Base-by-base conservation (phyloP, 129 eudicot species). In the Mikania micrantha region DNA sequence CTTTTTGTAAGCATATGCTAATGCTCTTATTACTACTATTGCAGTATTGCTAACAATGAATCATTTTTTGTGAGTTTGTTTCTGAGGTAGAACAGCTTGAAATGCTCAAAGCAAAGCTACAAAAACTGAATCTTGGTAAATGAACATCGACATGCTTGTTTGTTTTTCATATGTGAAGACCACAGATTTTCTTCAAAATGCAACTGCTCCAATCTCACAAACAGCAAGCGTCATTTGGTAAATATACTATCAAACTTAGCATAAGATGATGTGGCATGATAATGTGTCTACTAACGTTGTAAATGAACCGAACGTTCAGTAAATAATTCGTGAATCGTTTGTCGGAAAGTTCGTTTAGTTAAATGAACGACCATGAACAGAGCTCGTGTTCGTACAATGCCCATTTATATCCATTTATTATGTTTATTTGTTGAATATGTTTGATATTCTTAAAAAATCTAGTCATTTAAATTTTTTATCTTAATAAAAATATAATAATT, bases 51-150 rank as follows among this genome's bases (percentile, higher is more conserved):
- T 49, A 50, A 64, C 44, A 38, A 0, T 72, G 17, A 19, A 22
- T 29, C 4, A 11, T 32, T 15, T 41, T 5, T 53, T 44, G 34
- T 19, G n/a, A n/a, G 31, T 27, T 34, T 13, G 29, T 35, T 24
- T 64, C 2, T 70, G 81, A 63, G 47, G 32, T 85, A 89, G 96
- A 79, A 62, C 82, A 83, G 77, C 82, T 84, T 58, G 90, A 87
- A 6, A 16, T 41, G 0, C 80, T 82, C 59, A 87, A 81, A 74
- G 87, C 80, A 7, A 84, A 70, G 76, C 65, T 89, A 57, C 84
- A 81, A 60, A 81, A 74, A 78, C 32, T 75, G 76, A 52, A 70
- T 77, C 56, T 78, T 16, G 54, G 65, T 54, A 61, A 70, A 49
- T 69, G 65, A 56, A 71, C 29, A 64, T 69, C 19, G 38, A 32